Conservation (phyloP, 495 filamentous ascomycete species). For the Chaetomium tenue region DNA sequence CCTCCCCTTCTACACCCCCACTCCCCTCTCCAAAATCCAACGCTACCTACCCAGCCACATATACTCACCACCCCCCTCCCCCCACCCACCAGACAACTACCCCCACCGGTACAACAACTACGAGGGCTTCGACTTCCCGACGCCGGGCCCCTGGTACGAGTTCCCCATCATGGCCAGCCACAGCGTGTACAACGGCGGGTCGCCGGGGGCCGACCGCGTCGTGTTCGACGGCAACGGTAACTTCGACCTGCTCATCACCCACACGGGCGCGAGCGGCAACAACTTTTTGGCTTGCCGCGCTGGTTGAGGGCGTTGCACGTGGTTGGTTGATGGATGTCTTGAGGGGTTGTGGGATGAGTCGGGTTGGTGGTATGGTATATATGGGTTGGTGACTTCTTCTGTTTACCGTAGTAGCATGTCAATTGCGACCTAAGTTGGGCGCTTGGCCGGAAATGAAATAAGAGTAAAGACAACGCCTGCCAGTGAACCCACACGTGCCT, state of each 20-base stretch:
- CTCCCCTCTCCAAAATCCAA: no score
- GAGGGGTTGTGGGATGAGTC: no score
- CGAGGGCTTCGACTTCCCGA: conserved; percentile 68
- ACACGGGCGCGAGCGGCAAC: conserved; percentile 65
- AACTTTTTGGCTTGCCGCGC: conserved; percentile 58
- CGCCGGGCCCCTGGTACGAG: conserved; percentile 60
- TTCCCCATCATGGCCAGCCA: conserved; percentile 62
- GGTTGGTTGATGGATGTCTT: background rate
- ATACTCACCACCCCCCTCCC: background rate
- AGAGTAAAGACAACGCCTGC: no score
- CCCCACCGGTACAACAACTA: conserved; percentile 73
- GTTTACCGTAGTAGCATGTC: no score
- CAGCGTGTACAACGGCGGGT: conserved; percentile 59
- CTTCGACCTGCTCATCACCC: conserved; percentile 62
- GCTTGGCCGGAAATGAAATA: no score
- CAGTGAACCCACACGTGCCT: no score
- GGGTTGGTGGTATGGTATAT: no score
- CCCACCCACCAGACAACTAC: conserved; percentile 46
- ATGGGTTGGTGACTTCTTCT: no score
- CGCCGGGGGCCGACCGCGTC: conserved; percentile 69
- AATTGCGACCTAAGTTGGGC: no score
- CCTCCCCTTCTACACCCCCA: no score
- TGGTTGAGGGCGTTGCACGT: no score
- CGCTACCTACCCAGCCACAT: no score
- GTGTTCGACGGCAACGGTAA: conserved; percentile 57